These are phyloP conservation scores for Candida oleophila DNA, from an alignment of 805 yeast genomes.

Conservation along the genomic window DNA sequence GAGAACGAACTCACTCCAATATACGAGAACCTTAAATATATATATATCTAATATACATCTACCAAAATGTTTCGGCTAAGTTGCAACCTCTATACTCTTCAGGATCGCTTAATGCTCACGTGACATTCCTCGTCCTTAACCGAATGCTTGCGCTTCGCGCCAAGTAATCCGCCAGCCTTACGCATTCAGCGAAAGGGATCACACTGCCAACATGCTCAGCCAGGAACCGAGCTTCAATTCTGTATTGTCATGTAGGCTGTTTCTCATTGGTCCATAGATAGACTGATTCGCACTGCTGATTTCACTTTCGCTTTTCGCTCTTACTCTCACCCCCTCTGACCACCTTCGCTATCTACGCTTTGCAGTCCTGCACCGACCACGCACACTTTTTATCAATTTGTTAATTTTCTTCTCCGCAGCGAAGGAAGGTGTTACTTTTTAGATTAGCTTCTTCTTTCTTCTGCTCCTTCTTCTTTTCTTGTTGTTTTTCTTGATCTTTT, in stretches of 20 bases:
- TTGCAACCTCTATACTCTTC: background rate
- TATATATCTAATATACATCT: no score
- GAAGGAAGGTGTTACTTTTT: conserved; percentile 5
- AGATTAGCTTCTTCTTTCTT: conserved; percentile 6
- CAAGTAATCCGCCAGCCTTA: background rate
- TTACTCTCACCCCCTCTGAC: background rate
- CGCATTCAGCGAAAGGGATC: no score
- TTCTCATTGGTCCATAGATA: no score
- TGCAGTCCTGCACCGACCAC: background rate
- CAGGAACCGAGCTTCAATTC: background rate
- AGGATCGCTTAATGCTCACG: background rate
- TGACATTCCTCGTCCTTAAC: background rate
- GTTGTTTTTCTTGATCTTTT: no score
- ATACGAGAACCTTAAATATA: background rate
- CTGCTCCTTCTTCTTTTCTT: no score
- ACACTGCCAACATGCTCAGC: background rate
- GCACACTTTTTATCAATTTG: background rate
- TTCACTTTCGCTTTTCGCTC: no score
- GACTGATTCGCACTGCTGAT: no score
- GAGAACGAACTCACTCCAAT: background rate
- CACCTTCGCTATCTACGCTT: background rate
- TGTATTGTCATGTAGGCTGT: background rate
- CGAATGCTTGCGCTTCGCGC: background rate
- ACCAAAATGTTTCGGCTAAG: background rate
- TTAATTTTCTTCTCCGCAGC: background rate